phyloP scores from a whole-genome alignment of 306 rosid species.

The Senna tora region DNA sequence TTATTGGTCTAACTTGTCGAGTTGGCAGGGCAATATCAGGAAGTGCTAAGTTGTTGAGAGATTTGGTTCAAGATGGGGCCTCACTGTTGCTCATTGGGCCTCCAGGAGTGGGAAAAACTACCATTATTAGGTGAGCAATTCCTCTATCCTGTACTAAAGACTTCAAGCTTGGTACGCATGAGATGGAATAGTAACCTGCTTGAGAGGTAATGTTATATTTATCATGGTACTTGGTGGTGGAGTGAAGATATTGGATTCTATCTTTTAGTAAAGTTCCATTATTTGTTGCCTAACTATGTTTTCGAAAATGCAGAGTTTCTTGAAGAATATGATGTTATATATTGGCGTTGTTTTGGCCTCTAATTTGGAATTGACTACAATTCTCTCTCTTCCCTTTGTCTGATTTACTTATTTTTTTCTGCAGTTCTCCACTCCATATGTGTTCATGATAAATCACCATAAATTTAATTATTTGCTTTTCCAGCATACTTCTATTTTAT shows the following conservation, averaged over 20 bases:
- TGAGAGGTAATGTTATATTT: conserved; percentile 5
- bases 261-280: conserved; percentile 12
- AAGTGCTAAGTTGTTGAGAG: conserved; percentile 78
- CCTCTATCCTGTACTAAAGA: conserved; percentile 8
- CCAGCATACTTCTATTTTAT: no score
- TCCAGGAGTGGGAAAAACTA: conserved; percentile 97
- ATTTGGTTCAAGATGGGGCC: conserved; percentile 87
- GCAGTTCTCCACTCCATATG: conserved; percentile 13
- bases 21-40: conserved; percentile 93
- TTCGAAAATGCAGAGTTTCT: conserved; percentile 3
- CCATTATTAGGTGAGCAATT: conserved; percentile 77
- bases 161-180: conserved; percentile 22
- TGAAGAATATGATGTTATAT: conserved; percentile 11
- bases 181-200: conserved; percentile 16
- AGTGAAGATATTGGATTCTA: conserved; percentile 5
- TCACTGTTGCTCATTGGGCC: conserved; percentile 96
- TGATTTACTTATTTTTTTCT: not conserved
- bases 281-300: conserved; percentile 16
- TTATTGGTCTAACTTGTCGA: conserved; percentile 94
- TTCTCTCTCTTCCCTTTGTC: not conserved
- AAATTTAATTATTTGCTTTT: no score
- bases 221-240: conserved; percentile 15
- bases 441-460: no score
- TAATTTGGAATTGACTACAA: conserved; percentile 16
- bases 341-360: not conserved